Base-by-base conservation (phyloP, 345 rosid genomes). In the Hirschfeldia incana region DNA sequence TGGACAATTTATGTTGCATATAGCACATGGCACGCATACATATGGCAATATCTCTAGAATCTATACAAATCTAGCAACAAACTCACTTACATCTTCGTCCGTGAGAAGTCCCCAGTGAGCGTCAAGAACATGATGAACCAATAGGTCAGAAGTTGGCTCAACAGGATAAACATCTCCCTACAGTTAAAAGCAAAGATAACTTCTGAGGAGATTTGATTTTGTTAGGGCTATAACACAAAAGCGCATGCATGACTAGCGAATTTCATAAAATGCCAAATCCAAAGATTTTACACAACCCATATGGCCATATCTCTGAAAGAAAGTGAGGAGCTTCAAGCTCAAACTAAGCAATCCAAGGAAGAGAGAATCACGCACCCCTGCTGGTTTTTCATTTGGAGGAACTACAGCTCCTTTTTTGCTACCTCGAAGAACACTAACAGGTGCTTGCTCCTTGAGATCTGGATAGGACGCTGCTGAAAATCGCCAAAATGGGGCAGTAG, bases 381-480 rank as follows among this genome's bases (percentile, higher is more conserved):
- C 81, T 49, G 81, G 76, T 67, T 74, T 60, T 75, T 85, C 87
- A 61, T 55, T 76, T 84, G 82, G 89, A 44, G 85, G 78, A 67
- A 76, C 16, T 21, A 73, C 58, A 34, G 80, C 70, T 81, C 84
- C 82, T 66, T 79, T 80, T 75, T 80, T 83, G 74, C 87, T 83
- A 76, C 86, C 84, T 2, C 68, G 66, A 39, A 87, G 86, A 76
- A 84, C 84, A 75, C 82, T 74, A 64, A 77, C 79, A 66, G 91
- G 80, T 30, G 67, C 70, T 49, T 78, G 74, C 66, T 82, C 87
- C 83, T 80, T 84, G 57, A 94, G 97, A 87, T 92, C 98, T 70
- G 97, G 98, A 86, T 94, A 94, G 29, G 98, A 92, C 80, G 97
- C 90, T 4, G 98, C 97, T 68, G 98, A 94, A 85, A 94, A 94